These are phyloP conservation scores for Geranium brycei DNA, from an alignment of 345 rosid genomes.

Conservation along the genomic window DNA sequence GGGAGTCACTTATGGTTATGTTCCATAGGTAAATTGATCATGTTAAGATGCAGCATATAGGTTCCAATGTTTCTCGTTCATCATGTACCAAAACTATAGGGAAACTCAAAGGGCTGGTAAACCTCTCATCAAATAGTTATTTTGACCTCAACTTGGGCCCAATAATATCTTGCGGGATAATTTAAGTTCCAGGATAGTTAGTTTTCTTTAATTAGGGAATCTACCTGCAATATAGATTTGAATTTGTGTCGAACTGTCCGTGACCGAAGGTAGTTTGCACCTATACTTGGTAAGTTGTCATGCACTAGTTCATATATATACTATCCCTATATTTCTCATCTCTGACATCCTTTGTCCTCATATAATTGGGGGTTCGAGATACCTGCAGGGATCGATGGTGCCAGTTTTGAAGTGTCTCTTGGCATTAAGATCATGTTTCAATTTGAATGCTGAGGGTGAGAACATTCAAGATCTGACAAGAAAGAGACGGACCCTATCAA, in stretches of 20 bases:
- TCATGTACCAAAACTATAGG: neutral
- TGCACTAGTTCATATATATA: neutral
- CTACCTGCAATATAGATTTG: neutral
- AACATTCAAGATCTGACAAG: slow-evolving; percentile 22
- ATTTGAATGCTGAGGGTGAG: slow-evolving; percentile 23
- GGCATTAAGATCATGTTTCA: slow-evolving; percentile 43
- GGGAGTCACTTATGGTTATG: neutral
- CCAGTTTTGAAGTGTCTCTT: slow-evolving; percentile 64
- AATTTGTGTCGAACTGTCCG: neutral
- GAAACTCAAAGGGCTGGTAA: neutral
- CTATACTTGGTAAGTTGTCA: slow-evolving; percentile 5
- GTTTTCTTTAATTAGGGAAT: neutral
- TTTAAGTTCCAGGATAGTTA: neutral
- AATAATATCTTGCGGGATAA: neutral
- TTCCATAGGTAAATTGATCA: neutral
- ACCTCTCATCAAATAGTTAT: neutral
- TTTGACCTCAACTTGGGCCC: neutral
- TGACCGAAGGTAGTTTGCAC: neutral
- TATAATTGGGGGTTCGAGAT: slow-evolving; percentile 10
- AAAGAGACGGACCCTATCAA: slow-evolving; percentile 42
- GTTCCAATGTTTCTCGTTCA: neutral
- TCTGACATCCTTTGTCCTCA: slow-evolving; percentile 2
- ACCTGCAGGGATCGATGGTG: slow-evolving; percentile 51
- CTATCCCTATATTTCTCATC: neutral
- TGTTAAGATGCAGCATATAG: neutral